Percentiles rank a stretch among this genome's conserved stretches.
These are phyloP conservation scores for Phytophthora syringae DNA, from an alignment of 352 stramenopile species.

Conservation along the genomic window DNA sequence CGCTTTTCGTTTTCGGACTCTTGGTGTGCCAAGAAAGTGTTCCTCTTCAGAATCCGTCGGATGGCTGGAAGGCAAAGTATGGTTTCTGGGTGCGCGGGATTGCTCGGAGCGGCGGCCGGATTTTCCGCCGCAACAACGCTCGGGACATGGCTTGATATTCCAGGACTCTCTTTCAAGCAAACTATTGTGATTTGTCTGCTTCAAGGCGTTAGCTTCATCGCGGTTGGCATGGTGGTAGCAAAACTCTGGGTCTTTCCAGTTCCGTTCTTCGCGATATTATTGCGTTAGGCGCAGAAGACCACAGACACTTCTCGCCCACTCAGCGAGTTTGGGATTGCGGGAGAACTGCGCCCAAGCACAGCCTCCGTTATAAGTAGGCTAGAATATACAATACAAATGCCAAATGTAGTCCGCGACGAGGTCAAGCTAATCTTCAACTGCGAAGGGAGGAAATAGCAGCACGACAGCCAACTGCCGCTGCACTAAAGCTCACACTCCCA, in stretches of 20 bases:
- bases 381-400: too few relatives aligned
- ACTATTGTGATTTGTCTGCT: background rate
- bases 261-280: background rate
- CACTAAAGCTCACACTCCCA: too few relatives aligned
- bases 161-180: background rate
- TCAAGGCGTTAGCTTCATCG: slow-evolving; percentile 2
- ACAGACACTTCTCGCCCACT: too few relatives aligned
- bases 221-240: background rate
- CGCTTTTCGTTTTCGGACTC: background rate
- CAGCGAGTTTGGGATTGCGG: too few relatives aligned
- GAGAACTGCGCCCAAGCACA: too few relatives aligned
- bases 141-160: background rate
- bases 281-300: too few relatives aligned
- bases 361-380: too few relatives aligned
- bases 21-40: slow-evolving; percentile 4
- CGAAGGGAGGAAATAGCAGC: too few relatives aligned
- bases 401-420: too few relatives aligned
- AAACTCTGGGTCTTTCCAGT: too few relatives aligned
- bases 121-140: slow-evolving; percentile 1
- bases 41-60: slow-evolving; percentile 6
- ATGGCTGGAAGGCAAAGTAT: slow-evolving; percentile 11
- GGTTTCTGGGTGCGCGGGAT: slow-evolving; percentile 12
- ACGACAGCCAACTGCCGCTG: too few relatives aligned
- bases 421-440: too few relatives aligned
- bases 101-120: background rate